Base-by-base conservation (phyloP, 805 yeast genomes). In the Hemisphaericaspora nanyangensis region DNA sequence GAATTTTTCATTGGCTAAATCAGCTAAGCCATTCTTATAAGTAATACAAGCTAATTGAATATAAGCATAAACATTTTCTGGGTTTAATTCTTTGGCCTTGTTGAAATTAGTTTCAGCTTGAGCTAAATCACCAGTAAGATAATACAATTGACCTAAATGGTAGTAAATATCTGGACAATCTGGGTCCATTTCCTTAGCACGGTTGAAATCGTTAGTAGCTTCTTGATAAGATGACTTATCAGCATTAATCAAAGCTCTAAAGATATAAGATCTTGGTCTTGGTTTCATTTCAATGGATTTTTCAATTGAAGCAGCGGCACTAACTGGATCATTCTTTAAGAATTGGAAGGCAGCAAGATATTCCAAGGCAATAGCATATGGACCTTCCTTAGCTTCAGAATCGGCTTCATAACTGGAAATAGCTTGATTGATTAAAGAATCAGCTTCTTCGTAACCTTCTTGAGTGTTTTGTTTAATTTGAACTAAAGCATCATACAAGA, bases 11-110 rank as follows among this genome's bases (percentile, higher is more conserved):
- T 78, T 82, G 50, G 91, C 80, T 37, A 72, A 77, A 27, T 68
- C 73, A 38, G 70, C 60, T 32, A 76, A 67, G 38, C 85, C 86
- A 58, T 77, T 77, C 70, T 89, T 85, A 76, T 90, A 90, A 46
- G 85, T 79, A 52, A 90, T 79, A 63, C 96, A 93, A 27, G 96
- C 98, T 48, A 86, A 72, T 72, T 91, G 99, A 58, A 93, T 86
- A 65, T 82, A 84, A 33, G 96, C 82, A 55, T 81, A 86, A 43
- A 88, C 80, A 60, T 87, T 91, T 12, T 76, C 65, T 43, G 83
- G 80, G 65, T 88, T 86, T 54, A 79, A 70, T 48, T 77, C 78
- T 57, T 82, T 80, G 33, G 96, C 84, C 63, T 80, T 82, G 52
- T 74, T 75, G 58, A 89, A 93, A 65, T 85, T 80, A 29, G 60